Conservation (phyloP, 2,329 filamentous ascomycete species). For the Beauveria rudraprayagi region DNA sequence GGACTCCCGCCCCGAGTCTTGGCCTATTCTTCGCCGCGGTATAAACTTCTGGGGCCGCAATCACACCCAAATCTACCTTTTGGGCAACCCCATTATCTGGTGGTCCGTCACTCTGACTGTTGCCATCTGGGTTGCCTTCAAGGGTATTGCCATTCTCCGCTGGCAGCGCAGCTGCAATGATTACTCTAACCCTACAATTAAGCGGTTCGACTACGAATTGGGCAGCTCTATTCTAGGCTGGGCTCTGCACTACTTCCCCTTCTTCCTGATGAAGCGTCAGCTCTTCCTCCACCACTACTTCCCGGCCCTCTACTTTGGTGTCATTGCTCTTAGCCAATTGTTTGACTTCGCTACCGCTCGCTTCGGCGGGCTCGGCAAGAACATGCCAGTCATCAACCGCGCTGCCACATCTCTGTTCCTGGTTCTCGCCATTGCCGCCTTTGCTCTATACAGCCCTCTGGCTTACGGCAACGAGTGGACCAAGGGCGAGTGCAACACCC, state of each 20-base stretch:
- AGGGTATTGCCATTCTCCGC: constrained; percentile 75
- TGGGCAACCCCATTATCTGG: constrained; percentile 94
- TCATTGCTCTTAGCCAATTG: constrained; percentile 80
- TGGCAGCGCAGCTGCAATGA: constrained; percentile 93
- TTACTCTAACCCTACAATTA: constrained; percentile 75
- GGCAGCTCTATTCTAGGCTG: constrained; percentile 85
- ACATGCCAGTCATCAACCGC: constrained; percentile 66
- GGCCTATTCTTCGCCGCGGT: constrained; percentile 84
- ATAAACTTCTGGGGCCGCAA: constrained; percentile 99
- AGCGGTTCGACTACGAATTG: constrained; percentile 96
- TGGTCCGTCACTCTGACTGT: constrained; percentile 79
- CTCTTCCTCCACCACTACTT: constrained; percentile 99
- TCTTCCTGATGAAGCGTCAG: constrained; percentile 96
- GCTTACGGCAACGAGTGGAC: constrained; percentile 95
- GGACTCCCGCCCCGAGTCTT: constrained; percentile 90
- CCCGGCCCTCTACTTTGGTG: constrained; percentile 89
- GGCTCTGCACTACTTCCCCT: constrained; percentile 98
- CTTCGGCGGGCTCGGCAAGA: constrained; percentile 58
- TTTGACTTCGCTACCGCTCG: constrained; percentile 80
- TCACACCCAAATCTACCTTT: constrained; percentile 89
- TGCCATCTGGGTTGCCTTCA: constrained; percentile 70
- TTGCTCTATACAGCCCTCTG: constrained; percentile 78
- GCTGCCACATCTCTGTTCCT: constrained; percentile 68
- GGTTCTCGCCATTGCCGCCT: constrained; percentile 63
- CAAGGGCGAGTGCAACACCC: constrained; percentile 71